These are phyloP conservation scores for Emmonsiellopsis sp. DNA, from an alignment of 2,329 filamentous ascomycete genomes.

Conservation along the genomic window DNA sequence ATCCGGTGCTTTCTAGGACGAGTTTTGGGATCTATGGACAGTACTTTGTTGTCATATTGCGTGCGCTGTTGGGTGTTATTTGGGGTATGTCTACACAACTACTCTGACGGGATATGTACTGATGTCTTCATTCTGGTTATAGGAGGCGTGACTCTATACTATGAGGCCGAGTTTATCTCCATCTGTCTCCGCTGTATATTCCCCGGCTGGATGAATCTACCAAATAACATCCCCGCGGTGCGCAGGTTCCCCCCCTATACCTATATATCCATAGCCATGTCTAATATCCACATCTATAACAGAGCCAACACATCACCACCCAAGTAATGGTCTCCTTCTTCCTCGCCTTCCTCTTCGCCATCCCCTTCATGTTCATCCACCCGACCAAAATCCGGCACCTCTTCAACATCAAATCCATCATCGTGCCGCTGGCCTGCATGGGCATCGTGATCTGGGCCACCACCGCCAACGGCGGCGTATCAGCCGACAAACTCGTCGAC, in stretches of 20 bases:
- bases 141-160: constrained; percentile 17
- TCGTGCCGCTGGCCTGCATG: constrained; percentile 28
- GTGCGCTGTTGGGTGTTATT: constrained; percentile 12
- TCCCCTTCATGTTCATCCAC: constrained; percentile 26
- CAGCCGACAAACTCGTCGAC: constrained; percentile 12
- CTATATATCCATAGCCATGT: background rate
- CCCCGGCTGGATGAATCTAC: constrained; percentile 16
- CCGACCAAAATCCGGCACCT: constrained; percentile 27
- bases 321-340: constrained; percentile 18
- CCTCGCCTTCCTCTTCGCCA: constrained; percentile 16
- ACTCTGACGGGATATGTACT: background rate
- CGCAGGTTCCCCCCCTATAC: background rate
- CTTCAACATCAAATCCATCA: constrained; percentile 28
- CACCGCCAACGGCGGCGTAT: constrained; percentile 17
- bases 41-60: constrained; percentile 14
- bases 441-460: constrained; percentile 30
- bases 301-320: constrained; percentile 17
- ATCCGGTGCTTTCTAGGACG: constrained; percentile 12
- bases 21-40: constrained; percentile 14
- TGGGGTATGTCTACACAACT: constrained; percentile 10
- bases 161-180: constrained; percentile 17
- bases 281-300: background rate
- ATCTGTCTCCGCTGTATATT: constrained; percentile 20
- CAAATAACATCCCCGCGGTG: constrained; percentile 17
- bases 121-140: background rate